phyloP scores from a whole-genome alignment of 352 stramenopile genomes.

The Phytophthora litchii region DNA sequence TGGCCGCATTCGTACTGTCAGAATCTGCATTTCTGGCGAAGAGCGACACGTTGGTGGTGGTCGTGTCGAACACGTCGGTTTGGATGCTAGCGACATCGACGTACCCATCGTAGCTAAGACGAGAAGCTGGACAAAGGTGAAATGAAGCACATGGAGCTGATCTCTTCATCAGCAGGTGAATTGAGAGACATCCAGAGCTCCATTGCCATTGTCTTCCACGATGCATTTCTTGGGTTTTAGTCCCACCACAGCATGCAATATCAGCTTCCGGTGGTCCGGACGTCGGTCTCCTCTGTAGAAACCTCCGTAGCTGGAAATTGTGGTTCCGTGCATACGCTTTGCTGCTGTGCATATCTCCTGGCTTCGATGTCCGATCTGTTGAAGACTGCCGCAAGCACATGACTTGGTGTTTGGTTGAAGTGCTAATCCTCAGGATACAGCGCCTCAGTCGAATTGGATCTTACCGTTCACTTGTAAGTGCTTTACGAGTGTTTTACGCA shows the following conservation, averaged over 20 bases:
- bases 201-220: background rate
- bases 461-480: no score
- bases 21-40: constrained; percentile 23
- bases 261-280: constrained; percentile 1
- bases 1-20: constrained; percentile 13
- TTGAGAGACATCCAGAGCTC: constrained; percentile 8
- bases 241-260: constrained; percentile 10
- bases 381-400: constrained; percentile 1
- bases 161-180: background rate
- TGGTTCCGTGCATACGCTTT: constrained; percentile 11
- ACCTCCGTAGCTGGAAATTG: background rate
- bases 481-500: no score
- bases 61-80: constrained; percentile 10
- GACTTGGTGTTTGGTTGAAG: constrained; percentile 8
- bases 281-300: constrained; percentile 17
- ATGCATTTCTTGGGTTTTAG: constrained; percentile 21
- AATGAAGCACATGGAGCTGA: constrained; percentile 12
- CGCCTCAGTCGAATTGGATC: no score
- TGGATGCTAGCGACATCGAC: constrained; percentile 10
- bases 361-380: background rate
- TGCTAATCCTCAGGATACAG: background rate
- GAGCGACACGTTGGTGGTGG: constrained; percentile 1
- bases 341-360: background rate
- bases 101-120: constrained; percentile 15
- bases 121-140: constrained; percentile 12